Evolutionary conservation across 495 filamentous ascomycete genomes (phyloP).

Genomic region (Neurospora discreta): DNA sequence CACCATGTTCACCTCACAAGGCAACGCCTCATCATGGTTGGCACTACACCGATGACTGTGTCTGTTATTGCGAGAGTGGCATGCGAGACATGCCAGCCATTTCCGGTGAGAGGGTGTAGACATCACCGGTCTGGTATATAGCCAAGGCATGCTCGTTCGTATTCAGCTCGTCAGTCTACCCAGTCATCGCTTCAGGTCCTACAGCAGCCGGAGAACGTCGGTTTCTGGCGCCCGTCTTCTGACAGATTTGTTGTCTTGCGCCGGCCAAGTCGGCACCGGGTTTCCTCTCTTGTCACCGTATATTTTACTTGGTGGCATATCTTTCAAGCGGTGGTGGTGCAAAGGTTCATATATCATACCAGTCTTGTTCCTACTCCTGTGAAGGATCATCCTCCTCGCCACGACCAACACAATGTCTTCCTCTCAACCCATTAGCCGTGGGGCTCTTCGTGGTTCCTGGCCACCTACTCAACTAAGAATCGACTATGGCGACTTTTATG

Average conservation of each 20-base stretch:
- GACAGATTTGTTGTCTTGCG: slow-evolving; percentile 13
- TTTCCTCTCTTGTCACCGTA: slow-evolving; percentile 1
- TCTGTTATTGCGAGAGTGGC: background rate
- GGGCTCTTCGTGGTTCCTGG: slow-evolving; percentile 13
- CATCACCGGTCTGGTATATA: background rate
- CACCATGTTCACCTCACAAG: slow-evolving; percentile 14
- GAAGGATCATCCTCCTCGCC: background rate
- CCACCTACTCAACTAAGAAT: slow-evolving; percentile 24
- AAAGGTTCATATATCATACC: background rate
- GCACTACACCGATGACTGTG: slow-evolving; percentile 14
- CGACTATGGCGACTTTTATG: slow-evolving; percentile 28
- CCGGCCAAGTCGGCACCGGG: slow-evolving; percentile 22
- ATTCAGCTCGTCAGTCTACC: slow-evolving; percentile 2
- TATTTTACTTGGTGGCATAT: background rate
- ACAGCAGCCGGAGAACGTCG: slow-evolving; percentile 4
- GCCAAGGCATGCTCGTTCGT: background rate
- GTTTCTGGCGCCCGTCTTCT: slow-evolving; percentile 7
- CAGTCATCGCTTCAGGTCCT: slow-evolving; percentile 6
- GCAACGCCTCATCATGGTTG: slow-evolving; percentile 6
- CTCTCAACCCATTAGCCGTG: slow-evolving; percentile 1
- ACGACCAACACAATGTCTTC: background rate
- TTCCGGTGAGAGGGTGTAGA: slow-evolving; percentile 1
- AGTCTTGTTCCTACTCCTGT: background rate
- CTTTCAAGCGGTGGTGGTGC: background rate
- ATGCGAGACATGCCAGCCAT: slow-evolving; percentile 5